Evolutionary conservation across 176 grass and related monocot species (phyloP).

Genomic region (Oropetium thomaeum): DNA sequence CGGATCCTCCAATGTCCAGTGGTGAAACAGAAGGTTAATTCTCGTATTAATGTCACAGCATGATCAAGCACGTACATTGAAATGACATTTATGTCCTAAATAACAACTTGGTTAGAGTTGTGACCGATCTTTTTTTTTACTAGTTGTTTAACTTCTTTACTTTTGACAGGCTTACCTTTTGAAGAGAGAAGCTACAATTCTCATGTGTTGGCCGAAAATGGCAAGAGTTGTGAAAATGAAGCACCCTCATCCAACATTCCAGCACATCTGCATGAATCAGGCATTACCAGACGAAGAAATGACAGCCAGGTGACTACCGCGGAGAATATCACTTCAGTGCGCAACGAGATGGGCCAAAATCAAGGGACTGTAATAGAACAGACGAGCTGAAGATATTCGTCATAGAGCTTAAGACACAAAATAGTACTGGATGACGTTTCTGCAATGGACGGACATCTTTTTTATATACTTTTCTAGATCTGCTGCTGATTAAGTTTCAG

Average conservation of each 20-base stretch:
- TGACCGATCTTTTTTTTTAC: background rate
- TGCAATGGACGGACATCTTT: too few relatives aligned
- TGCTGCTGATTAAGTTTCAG: too few relatives aligned
- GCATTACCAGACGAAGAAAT: background rate
- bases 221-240: background rate
- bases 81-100: background rate
- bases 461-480: too few relatives aligned
- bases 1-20: slow-evolving; percentile 16
- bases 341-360: background rate
- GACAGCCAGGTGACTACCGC: background rate
- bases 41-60: background rate
- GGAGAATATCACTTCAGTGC: slow-evolving; percentile 8
- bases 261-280: background rate
- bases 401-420: too few relatives aligned
- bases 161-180: background rate
- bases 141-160: background rate
- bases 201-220: background rate
- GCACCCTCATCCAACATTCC: background rate
- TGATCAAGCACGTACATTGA: background rate
- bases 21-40: slow-evolving; percentile 23
- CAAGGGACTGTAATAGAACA: slow-evolving; percentile 12
- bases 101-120: background rate
- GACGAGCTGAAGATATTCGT: background rate
- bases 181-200: background rate
- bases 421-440: too few relatives aligned